Evolutionary conservation across 2,329 filamentous ascomycete genomes (phyloP), one percentile per base, ranked within the genome.

Genomic region (Fusarium pininemorale): DNA sequence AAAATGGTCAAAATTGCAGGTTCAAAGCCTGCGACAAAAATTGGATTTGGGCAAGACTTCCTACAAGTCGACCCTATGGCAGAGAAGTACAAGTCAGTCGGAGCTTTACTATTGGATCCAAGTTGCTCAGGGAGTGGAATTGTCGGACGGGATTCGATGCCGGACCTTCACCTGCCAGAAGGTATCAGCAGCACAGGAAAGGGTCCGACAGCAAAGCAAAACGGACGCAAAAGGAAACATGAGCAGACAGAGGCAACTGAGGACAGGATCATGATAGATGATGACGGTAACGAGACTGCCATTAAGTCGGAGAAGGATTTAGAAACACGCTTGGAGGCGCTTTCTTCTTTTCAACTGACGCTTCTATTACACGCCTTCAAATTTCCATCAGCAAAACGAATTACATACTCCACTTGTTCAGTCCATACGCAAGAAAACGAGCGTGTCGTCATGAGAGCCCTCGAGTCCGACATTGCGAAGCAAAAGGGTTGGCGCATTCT

Each of bases 111-210:
- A 1, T 87, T 99, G 5, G 96, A 99, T 80, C 96, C 96, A 0
- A 98, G 94, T 80, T 99, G 96, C 81, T 98, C 95, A 3, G 96
- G 96, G 1, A 98, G 94, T 80, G 96, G 96, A 2, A 99, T 99
- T 63, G 90, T 98, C 30, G 94, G 95, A 6, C 89, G 96, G 26
- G 95, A 98, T 76, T 93, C 95, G 51, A 89, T 92, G 80, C 91
- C 94, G 9, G 83, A 89, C 72, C 82, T 96, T 45, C 87, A 91
- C 70, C 85, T 97, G 35, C 87, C 86, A 5, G 80, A 83, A 41
- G 72, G 78, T 22, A 76, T 81, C 5, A 76, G 64, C 35, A 63
- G 60, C 47, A 59, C 69, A 37, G 72, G 60, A 14, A 73, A 77
- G 54, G 62, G 72, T 41, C 47, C 73, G 18, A 26, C 63, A 37